Base-by-base conservation (phyloP, 2,329 filamentous ascomycete genomes). In the Colletotrichum tamarilloi region DNA sequence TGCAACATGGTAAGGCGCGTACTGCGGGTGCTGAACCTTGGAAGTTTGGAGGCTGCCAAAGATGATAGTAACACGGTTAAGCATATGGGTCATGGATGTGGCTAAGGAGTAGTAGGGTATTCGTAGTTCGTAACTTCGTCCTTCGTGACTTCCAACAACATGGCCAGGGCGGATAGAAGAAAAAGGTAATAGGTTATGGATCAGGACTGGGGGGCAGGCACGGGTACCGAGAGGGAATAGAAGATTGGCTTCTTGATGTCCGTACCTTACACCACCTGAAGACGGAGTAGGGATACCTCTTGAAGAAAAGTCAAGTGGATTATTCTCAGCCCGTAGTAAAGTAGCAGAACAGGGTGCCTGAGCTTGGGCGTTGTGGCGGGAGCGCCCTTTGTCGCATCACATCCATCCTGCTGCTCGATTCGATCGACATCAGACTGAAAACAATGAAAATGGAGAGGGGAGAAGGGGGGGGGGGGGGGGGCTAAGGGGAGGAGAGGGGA, bases 401-500 rank as follows among this genome's bases (percentile, higher is more conserved):
- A 64, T 52, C 53, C 66, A 56, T 69, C 24, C 59, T 65, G 42
- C 30, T 59, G 38, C 69, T 58, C 38, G 35, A 67, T 59, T 66
- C 70, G 66, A 73, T 70, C 42, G 24, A 69, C 55, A 73, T 65
- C 70, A 65, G 67, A 65, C 66, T 65, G 52, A 53, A 68, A 55
- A 65, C 62, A 35, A 28, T 24, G 28, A 16, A 22, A 65, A 16
- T 24, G 49, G n/a, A 55, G 24, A 30, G 46, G 32, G 38, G 5
- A 38, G 62, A 28, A 22, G 42, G 42, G 30, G 24, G 56, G 42
- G 30, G 35, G 42, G 42, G 30, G 56, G 24, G n/a, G n/a, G n/a
- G n/a, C 5, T 12, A 12, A 28, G 38, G 59, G 30, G 24, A 14
- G 11, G 46, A 30, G 42, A n/a, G 16, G 32, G 8, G 38, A n/a